Base-by-base conservation (phyloP, 768 basidiomycete genomes). In the Amanita pallidorosea region DNA sequence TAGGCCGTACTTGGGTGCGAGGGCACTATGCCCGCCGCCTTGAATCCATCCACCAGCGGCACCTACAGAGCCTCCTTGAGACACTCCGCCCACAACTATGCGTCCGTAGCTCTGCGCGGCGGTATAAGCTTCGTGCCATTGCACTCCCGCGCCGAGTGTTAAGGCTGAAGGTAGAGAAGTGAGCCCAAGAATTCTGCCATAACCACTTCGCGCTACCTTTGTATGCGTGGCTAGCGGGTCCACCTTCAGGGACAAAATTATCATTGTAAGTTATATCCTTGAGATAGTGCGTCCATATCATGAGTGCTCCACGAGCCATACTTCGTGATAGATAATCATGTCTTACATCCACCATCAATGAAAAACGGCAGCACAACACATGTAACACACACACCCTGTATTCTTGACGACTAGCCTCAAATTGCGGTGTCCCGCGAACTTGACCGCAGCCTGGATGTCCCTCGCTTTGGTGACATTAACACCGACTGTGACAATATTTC, bases 31-130 rank as follows among this genome's bases (percentile, higher is more conserved):
- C 11, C 76, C 74, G 5, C 72, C 74, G 9, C 76, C 77, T 31
- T 66, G 58, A 4, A 72, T 47, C 71, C 73, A 79, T 20, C 75
- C 76, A 29, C 73, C 74, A 15, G 69, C 66, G 18, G 74, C 67
- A 38, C 74, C 76, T 4, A 77, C 65, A 4, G 73, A 67, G 18
- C 67, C 72, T 6, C 66, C 65, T 0, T 33, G 13, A 5, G 67
- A 67, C 3, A 65, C 15, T 9, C 71, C 76, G 5, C 79, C 79
- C 3, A 77, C 66, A 17, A 79, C 62, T 42, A 69, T 57, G 4
- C 70, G 67, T 0, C 63, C 65, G n/a, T 71, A 56, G 4, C 61
- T 55, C n/a, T 71, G 57, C 5, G 65, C 70, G 5, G 68, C 67
- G 2, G 54, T 57, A 53, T 76, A 77, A 0, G 68, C 70, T 42